Base-by-base conservation (phyloP, 495 filamentous ascomycete species). In the Aspergillus diversus region DNA sequence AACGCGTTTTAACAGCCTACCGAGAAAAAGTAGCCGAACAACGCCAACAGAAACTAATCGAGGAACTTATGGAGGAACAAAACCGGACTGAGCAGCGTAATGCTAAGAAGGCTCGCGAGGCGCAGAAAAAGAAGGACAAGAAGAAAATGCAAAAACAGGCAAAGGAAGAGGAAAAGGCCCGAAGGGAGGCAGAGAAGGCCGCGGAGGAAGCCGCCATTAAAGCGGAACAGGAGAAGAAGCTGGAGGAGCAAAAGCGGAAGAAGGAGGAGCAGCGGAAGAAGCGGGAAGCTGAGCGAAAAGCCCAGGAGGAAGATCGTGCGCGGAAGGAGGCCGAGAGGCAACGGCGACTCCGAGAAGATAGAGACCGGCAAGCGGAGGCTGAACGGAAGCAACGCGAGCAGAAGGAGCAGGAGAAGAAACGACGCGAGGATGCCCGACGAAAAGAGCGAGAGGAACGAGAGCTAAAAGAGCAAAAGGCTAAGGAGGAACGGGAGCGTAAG, bases 1-100 rank as follows among this genome's bases (percentile, higher is more conserved):
- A 98, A 74, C 83, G 95, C 65, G 95, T 99, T 9, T 84, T 99
- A 59, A 93, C 89, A n/a, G 95, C 95, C 46, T 99, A 99, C 72
- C 87, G 91, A 68, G 94, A 99, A 76, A 97, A 97, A 72, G 93
- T 98, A 11, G 91, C 95, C 15, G 86, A 88, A 64, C 93, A 99
- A 73, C 90, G 94, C 15, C 93, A 97, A 73, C 82, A 90, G 65
- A 93, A 93, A 73, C 87, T 99, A 16, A 84, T 99, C 9, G 90
- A 97, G 69, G 95, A 99, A 73, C 81, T 97, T 0, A 84, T 93
- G 64, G 91, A 96, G 68, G 95, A 99, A 72, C 82, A 86, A 63
- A 84, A 84, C 27, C 84, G 87, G 39, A 86, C 89, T 52, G 84
- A 86, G 46, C 86, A 95, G 71, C 89, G 89, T 57, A 91, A 96